Evolutionary conservation across 805 yeast species (phyloP).

Genomic region (Cyberlindnera americana): DNA sequence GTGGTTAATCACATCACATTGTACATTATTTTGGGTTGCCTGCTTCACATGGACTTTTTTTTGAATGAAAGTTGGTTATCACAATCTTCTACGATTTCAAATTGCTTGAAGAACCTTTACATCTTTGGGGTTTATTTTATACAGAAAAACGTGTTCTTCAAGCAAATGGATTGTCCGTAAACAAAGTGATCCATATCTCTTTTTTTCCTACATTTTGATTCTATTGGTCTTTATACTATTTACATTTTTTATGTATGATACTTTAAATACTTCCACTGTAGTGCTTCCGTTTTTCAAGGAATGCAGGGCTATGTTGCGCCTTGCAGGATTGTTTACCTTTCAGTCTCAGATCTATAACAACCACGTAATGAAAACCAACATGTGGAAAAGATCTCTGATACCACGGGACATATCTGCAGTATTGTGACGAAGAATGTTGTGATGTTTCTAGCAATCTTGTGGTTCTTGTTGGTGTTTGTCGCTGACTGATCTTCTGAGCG

Average conservation of each 20-base stretch:
- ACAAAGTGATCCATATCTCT: no score
- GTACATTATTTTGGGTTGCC: conserved; percentile 4
- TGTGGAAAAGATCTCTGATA: neutral
- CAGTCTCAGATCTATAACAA: neutral
- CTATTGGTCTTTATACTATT: conserved; percentile 5
- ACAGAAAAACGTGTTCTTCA: neutral
- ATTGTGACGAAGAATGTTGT: no score
- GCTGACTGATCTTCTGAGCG: no score
- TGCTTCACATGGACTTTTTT: no score
- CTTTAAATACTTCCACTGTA: neutral
- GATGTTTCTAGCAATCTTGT: no score
- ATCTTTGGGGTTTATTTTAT: conserved; percentile 3
- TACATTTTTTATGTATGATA: conserved; percentile 3
- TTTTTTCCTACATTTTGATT: conserved; percentile 1
- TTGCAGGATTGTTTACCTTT: neutral
- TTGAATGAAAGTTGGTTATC: no score
- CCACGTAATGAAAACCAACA: no score
- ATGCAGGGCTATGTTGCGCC: neutral
- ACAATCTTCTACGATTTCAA: no score
- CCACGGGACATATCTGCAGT: no score
- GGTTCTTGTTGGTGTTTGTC: no score
- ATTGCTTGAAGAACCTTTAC: neutral
- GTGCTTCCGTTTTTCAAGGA: no score
- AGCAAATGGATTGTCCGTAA: neutral
- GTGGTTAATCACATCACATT: neutral